Evolutionary conservation across 495 filamentous ascomycete genomes (phyloP), one percentile per base, ranked within the genome.

Genomic region (Parathielavia appendiculata): DNA sequence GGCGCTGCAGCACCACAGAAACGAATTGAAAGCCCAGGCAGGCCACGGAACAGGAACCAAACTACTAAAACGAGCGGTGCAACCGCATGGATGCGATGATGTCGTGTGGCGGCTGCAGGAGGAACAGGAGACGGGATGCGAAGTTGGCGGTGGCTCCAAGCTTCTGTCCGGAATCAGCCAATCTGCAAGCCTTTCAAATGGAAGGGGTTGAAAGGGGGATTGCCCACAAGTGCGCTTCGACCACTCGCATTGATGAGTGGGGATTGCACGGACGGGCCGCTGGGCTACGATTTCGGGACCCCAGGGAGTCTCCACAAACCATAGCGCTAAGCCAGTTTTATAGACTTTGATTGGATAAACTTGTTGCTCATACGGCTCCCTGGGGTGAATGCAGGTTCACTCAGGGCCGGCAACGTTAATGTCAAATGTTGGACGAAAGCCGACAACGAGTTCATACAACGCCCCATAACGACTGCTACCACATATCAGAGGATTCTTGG

Each of bases 31-130:
- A 26, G 45, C 7, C 46, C 19, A 26, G 12, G 16, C 16, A 20
- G 14, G 35, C 51, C 23, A 9, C 20, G 34, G 58, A 43, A 44
- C 49, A 51, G 23, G 10, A 30, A 39, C 8, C 30, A 38, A 44
- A 54, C 57, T 46, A 46, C 46, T 20, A 57, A 61, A 61, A 64
- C 58, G 62, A 64, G 62, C 38, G 58, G 19, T 58, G 62, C 58
- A 41, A 54, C 54, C 22, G 58, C 57, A 60, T 60, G 44, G 54
- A 60, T 46, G 56, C 52, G 54, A 63, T 67, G 62, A 63, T 63
- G 65, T 62, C 51, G 60, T 57, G 50, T 11, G 64, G 57, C 54
- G 56, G 46, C 51, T 51, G 46, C 35, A 50, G 43, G 40, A 56
- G 43, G 56, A 45, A 40, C 44, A 49, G 56, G 46, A 30, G 23